Base-by-base conservation (phyloP, 306 rosid species). In the Trifolium repens region DNA sequence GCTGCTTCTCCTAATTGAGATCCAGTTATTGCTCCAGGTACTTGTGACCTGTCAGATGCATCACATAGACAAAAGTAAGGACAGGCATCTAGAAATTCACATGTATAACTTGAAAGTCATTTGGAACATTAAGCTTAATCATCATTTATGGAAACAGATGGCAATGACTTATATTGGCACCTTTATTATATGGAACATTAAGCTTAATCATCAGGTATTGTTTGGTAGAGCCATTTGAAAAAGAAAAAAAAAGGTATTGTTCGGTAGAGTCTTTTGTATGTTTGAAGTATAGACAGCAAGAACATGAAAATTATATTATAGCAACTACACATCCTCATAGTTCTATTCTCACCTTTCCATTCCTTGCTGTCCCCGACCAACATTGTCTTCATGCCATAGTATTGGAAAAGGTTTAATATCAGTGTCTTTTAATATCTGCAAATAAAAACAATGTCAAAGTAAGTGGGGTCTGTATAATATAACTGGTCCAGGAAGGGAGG, bases 1-100 rank as follows among this genome's bases (percentile, higher is more conserved):
- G 99, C 97, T 39, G 96, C 99, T 80, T 92, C 97, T 82, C 99
- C 99, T 85, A 94, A 83, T 54, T 83, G 87, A 77, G 85, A 72
- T 77, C 99, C 97, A 60, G 89, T 91, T 34, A 90, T 94, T 44
- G 96, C 89, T 72, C 97, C 97, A 39, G 88, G 92, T 77, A 87
- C 83, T 74, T 83, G 90, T 40, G 87, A 89, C 89, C 99, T 94
- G 87, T 72, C 67, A 70, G 50, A 84, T 12, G 68, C 71, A 82
- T 79, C 30, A 59, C 32, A 79, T 19, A 55, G 69, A 64, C 40
- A 75, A 68, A 73, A 30, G 68, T 75, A 67, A 71, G 62, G 69
- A 53, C 71, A 75, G 72, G 50, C 52, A 71, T 54, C 27, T 53
- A 66, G 53, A 53, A 71, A 57, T 42, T 71, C 22, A 70, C 7